Percentiles rank a stretch among this genome's conserved stretches.
Evolutionary conservation across 345 rosid species (phyloP).

Genomic region (Noccaea caerulescens): DNA sequence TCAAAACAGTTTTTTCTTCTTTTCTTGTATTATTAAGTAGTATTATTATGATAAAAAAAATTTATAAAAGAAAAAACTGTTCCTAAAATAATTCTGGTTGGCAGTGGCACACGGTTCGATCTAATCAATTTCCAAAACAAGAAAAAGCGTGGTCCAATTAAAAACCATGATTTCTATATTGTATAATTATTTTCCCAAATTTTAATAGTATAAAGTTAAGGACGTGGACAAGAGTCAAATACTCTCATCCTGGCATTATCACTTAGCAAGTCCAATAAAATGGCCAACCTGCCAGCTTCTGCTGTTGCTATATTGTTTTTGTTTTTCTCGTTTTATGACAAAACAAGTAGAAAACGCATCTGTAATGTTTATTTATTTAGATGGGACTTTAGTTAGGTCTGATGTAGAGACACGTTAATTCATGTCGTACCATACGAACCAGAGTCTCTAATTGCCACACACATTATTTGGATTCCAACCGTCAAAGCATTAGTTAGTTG

Average conservation of each 20-base stretch:
- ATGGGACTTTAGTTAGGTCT: constrained; percentile 27
- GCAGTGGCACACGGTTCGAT: constrained; percentile 24
- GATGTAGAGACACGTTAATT: constrained; percentile 28
- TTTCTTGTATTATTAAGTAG: too few relatives aligned
- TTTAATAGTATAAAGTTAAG: constrained; percentile 2
- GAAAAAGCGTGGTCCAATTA: constrained; percentile 38
- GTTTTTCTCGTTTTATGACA: background rate
- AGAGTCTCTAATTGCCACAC: constrained; percentile 24
- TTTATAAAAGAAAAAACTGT: background rate
- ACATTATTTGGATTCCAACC: constrained; percentile 20
- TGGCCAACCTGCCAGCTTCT: constrained; percentile 41
- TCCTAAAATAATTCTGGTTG: constrained; percentile 22
- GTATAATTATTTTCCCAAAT: background rate
- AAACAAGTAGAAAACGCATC: background rate
- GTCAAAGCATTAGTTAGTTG: constrained; percentile 18
- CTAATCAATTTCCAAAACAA: constrained; percentile 16
- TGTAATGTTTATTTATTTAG: constrained; percentile 2
- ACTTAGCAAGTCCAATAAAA: constrained; percentile 22
- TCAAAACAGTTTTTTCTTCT: too few relatives aligned
- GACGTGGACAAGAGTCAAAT: constrained; percentile 31
- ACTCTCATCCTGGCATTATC: constrained; percentile 32
- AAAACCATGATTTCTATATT: background rate
- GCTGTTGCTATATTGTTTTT: constrained; percentile 5
- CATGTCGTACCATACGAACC: constrained; percentile 18
- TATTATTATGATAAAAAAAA: too few relatives aligned